Conservation (phyloP, 140 eudicot genomes). For the Bidens hawaiensis region DNA sequence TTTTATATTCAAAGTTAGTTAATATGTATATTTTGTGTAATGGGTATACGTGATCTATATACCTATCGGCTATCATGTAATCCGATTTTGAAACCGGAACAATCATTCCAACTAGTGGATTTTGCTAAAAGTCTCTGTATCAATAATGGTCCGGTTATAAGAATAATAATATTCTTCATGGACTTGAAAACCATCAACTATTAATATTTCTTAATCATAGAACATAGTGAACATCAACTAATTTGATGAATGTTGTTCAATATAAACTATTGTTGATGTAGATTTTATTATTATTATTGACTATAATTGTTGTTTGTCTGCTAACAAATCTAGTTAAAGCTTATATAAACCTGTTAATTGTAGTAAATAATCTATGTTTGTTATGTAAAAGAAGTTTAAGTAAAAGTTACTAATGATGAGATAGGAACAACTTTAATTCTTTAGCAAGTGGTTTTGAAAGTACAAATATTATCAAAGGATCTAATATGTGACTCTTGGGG, state of each 20-base stretch:
- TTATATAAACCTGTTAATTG: neutral
- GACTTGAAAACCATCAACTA: neutral
- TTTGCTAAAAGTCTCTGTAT: too few species aligned
- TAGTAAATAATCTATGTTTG: neutral
- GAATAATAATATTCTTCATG: neutral
- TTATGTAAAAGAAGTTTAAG: neutral
- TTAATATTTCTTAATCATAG: neutral
- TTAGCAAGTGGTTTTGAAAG: constrained; percentile 19
- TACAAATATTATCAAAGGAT: constrained; percentile 11
- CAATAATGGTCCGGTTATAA: neutral
- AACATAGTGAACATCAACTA: neutral
- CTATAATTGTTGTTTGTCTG: neutral
- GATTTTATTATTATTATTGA: neutral
- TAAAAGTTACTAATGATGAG: neutral
- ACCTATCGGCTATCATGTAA: too few species aligned
- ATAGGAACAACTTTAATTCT: constrained; percentile 18
- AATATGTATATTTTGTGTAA: too few species aligned
- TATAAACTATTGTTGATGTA: neutral
- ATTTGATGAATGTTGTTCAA: neutral
- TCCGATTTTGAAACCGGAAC: too few species aligned
- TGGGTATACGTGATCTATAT: too few species aligned
- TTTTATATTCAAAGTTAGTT: too few species aligned
- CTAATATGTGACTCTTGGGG: constrained; percentile 23
- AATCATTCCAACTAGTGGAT: too few species aligned
- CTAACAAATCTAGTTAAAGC: neutral